phyloP scores from a whole-genome alignment of 129 eudicot genomes.

The Helianthus tuberosus region DNA sequence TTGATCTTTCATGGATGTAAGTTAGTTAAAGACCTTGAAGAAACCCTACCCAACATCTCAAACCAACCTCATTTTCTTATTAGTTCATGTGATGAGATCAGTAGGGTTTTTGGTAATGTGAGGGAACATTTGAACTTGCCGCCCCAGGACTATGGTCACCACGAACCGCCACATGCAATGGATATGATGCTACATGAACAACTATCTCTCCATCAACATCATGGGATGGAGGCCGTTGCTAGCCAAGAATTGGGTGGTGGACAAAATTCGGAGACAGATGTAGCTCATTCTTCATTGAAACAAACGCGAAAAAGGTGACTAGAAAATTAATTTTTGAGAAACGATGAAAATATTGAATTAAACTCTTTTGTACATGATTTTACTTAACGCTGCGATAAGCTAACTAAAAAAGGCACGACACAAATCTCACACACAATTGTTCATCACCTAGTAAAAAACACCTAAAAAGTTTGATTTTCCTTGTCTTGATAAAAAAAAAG shows the following conservation, averaged over 20 bases:
- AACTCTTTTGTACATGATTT: not conserved
- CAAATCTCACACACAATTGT: no score
- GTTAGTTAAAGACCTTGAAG: constrained; percentile 65
- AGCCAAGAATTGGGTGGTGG: constrained; percentile 36
- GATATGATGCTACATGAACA: constrained; percentile 38
- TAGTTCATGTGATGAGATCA: constrained; percentile 57
- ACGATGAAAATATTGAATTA: not conserved
- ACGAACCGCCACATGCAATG: constrained; percentile 27
- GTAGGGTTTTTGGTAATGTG: constrained; percentile 44
- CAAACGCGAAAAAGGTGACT: constrained; percentile 65
- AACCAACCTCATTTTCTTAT: constrained; percentile 52
- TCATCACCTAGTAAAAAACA: no score
- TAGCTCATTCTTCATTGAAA: constrained; percentile 42
- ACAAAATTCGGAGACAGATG: constrained; percentile 15
- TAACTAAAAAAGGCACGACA: no score
- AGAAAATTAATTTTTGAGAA: constrained; percentile 7
- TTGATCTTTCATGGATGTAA: constrained; percentile 52
- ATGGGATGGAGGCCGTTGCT: constrained; percentile 21
- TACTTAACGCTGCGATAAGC: no score
- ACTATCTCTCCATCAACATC: constrained; percentile 26
- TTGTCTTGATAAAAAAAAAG: no score
- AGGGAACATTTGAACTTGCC: constrained; percentile 46
- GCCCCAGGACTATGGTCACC: constrained; percentile 35
- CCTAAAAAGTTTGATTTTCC: no score
- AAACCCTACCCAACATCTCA: constrained; percentile 45